Evolutionary conservation across 805 yeast species (phyloP).

Genomic region (Ogataea allantospora): DNA sequence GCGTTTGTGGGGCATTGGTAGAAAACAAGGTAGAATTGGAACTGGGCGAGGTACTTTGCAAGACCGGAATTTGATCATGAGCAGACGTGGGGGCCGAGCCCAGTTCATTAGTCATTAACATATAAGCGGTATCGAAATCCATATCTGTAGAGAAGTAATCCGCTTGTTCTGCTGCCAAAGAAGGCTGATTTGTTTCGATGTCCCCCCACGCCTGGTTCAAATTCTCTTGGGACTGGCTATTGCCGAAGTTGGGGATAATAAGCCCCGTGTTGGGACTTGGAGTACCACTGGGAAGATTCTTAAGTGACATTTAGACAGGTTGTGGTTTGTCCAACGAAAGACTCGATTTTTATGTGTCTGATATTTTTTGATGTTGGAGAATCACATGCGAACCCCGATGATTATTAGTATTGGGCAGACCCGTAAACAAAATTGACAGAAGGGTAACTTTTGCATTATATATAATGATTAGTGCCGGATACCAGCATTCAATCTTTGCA

Average conservation of each 20-base stretch:
- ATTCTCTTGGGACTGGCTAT: neutral
- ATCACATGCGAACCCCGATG: constrained; percentile 15
- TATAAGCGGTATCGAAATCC: constrained; percentile 38
- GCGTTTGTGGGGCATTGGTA: constrained; percentile 10
- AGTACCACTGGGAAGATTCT: constrained; percentile 9
- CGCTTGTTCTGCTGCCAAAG: neutral
- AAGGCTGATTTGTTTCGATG: neutral
- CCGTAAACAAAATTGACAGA: neutral
- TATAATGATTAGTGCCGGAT: constrained; percentile 8
- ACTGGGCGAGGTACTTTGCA: constrained; percentile 5
- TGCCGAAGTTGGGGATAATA: neutral
- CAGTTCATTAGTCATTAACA: constrained; percentile 31
- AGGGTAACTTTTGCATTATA: neutral
- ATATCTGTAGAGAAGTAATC: constrained; percentile 27
- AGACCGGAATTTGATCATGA: neutral
- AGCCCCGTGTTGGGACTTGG: constrained; percentile 10
- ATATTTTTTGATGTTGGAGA: constrained; percentile 9
- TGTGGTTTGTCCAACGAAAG: neutral
- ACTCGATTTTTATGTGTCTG: neutral
- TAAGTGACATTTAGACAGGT: constrained; percentile 15
- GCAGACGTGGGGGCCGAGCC: constrained; percentile 7
- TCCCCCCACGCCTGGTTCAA: neutral
- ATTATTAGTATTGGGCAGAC: neutral
- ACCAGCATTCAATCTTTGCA: constrained; percentile 16
- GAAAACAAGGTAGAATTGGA: constrained; percentile 12